These are phyloP conservation scores for Hymenoscyphus linearis DNA, from an alignment of 2,329 filamentous ascomycete genomes.

Conservation along the genomic window DNA sequence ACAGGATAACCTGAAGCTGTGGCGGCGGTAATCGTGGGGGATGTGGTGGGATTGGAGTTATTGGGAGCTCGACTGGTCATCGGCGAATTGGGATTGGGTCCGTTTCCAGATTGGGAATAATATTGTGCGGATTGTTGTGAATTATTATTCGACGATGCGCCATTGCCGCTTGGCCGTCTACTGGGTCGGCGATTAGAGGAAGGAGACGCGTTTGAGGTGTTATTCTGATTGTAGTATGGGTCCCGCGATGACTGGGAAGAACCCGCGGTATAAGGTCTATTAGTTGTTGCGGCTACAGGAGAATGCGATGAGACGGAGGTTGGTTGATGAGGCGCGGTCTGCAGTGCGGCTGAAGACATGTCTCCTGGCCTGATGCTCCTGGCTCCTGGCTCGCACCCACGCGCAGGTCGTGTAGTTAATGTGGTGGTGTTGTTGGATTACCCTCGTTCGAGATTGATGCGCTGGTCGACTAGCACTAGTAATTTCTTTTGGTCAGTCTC, in stretches of 20 bases:
- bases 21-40: constrained; percentile 39
- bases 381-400: background rate
- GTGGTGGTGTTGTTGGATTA: constrained; percentile 8
- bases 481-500: constrained; percentile 10
- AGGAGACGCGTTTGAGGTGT: constrained; percentile 38
- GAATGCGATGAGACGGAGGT: constrained; percentile 43
- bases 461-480: background rate
- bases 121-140: constrained; percentile 25
- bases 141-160: constrained; percentile 31
- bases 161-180: constrained; percentile 47
- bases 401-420: background rate
- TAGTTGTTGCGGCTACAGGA: constrained; percentile 41
- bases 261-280: constrained; percentile 49
- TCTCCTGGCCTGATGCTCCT: constrained; percentile 42
- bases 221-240: constrained; percentile 42
- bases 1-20: constrained; percentile 29
- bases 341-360: constrained; percentile 61
- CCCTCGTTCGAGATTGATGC: background rate
- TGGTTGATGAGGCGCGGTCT: constrained; percentile 52
- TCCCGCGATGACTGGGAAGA: constrained; percentile 49
- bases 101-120: constrained; percentile 25
- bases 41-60: constrained; percentile 29
- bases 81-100: constrained; percentile 14
- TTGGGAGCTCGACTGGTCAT: constrained; percentile 25
- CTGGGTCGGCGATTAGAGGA: constrained; percentile 48